These are phyloP conservation scores for Yarrowia sp. DNA, from an alignment of 805 yeast genomes.

Conservation along the genomic window DNA sequence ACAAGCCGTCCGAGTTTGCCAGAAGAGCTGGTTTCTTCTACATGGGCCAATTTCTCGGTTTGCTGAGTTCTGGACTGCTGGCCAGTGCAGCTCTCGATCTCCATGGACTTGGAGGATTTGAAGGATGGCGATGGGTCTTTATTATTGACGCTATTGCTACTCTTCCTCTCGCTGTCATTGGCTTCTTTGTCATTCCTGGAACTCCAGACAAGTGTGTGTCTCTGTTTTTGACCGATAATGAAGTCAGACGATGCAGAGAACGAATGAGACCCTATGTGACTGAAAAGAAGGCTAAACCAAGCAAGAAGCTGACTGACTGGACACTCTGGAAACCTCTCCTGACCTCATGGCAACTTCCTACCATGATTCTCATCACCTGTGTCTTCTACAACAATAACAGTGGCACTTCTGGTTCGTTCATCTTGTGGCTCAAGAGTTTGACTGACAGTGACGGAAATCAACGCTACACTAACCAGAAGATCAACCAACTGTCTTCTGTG, in stretches of 20 bases:
- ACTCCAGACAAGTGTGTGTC: constrained; percentile 50
- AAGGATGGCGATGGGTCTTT: constrained; percentile 76
- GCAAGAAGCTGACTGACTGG: constrained; percentile 56
- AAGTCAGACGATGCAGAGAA: constrained; percentile 58
- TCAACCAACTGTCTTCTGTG: constrained; percentile 58
- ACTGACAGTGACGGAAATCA: constrained; percentile 9
- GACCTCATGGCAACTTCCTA: constrained; percentile 65
- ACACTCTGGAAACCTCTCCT: constrained; percentile 60
- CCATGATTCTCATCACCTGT: constrained; percentile 61
- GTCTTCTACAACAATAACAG: constrained; percentile 66
- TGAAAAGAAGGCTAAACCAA: constrained; percentile 2
- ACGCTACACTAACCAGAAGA: constrained; percentile 6
- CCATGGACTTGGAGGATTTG: constrained; percentile 59
- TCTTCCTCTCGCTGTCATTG: constrained; percentile 61
- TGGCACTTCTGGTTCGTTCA: constrained; percentile 61
- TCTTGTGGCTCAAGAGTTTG: constrained; percentile 61
- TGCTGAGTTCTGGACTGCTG: constrained; percentile 65
- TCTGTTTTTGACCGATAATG: constrained; percentile 61
- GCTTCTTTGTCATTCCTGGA: constrained; percentile 63
- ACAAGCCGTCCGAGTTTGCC: constrained; percentile 61
- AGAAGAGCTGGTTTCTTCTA: constrained; percentile 67
- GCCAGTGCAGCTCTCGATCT: constrained; percentile 58
- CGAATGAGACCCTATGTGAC: constrained; percentile 47
- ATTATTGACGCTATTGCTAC: constrained; percentile 68
- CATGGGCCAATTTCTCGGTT: constrained; percentile 66